Evolutionary conservation across 2,329 filamentous ascomycete genomes (phyloP).

Genomic region (Rhynchosporium agropyri): DNA sequence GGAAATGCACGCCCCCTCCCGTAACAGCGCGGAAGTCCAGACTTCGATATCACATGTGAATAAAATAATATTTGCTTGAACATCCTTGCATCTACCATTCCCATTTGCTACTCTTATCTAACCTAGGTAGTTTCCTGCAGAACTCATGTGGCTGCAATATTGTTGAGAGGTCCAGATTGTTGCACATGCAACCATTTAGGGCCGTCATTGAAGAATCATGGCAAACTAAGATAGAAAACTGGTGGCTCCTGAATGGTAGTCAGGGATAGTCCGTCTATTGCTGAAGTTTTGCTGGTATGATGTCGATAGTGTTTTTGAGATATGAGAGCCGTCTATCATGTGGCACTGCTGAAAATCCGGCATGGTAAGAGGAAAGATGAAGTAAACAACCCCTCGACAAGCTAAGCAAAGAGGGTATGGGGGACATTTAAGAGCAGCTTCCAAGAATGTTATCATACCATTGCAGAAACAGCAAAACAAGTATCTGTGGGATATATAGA

Average conservation of each 20-base stretch:
- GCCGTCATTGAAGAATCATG: too few relatives aligned
- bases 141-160: background rate
- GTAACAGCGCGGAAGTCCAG: background rate
- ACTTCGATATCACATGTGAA: constrained; percentile 11
- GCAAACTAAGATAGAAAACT: background rate
- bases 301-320: too few relatives aligned
- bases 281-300: too few relatives aligned
- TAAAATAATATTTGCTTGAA: background rate
- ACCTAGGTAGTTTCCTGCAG: background rate
- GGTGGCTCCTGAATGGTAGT: background rate
- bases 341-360: too few relatives aligned
- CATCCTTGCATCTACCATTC: background rate
- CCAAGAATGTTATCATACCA: constrained; percentile 1
- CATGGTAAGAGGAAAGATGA: too few relatives aligned
- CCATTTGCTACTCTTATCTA: background rate
- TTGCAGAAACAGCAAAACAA: background rate
- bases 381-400: too few relatives aligned
- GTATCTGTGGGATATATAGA: constrained; percentile 11
- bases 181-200: background rate
- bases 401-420: too few relatives aligned
- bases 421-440: background rate
- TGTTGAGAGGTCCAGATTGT: constrained; percentile 12
- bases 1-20: background rate
- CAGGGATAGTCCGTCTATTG: background rate
- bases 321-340: too few relatives aligned